phyloP scores from a whole-genome alignment of 2,329 filamentous ascomycete species.

The Trichoderma sp. region DNA sequence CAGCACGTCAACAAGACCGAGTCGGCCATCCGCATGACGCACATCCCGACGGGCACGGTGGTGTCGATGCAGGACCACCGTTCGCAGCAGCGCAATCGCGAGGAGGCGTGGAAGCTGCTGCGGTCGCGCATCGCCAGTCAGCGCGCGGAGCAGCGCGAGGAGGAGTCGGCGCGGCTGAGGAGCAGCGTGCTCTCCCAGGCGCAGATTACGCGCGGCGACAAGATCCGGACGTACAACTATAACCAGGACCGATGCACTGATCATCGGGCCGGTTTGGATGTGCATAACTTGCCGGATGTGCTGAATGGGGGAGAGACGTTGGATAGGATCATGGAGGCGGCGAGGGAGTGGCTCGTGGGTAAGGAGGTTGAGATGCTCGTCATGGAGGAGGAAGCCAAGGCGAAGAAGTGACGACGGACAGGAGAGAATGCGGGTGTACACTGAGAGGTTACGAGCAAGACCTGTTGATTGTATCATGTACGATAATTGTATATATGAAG shows the following conservation, averaged over 20 bases:
- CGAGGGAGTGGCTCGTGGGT: slow-evolving; percentile 73
- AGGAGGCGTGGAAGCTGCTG: slow-evolving; percentile 82
- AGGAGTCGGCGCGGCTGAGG: slow-evolving; percentile 72
- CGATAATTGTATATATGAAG: slow-evolving; percentile 7
- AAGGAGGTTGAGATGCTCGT: slow-evolving; percentile 73
- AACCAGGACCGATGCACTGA: slow-evolving; percentile 79
- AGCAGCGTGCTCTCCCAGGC: slow-evolving; percentile 78
- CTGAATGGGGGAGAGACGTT: slow-evolving; percentile 72
- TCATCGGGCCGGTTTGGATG: slow-evolving; percentile 77
- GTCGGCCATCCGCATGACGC: slow-evolving; percentile 89
- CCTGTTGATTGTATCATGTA: neutral
- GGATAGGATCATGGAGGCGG: slow-evolving; percentile 75
- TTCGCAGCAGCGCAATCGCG: slow-evolving; percentile 86
- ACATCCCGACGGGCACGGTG: slow-evolving; percentile 81
- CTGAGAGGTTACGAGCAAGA: neutral
- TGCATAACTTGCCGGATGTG: slow-evolving; percentile 80
- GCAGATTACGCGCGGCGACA: slow-evolving; percentile 86
- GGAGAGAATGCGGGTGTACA: neutral
- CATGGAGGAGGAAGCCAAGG: slow-evolving; percentile 58
- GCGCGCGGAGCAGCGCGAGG: slow-evolving; percentile 79
- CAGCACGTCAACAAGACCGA: slow-evolving; percentile 99
- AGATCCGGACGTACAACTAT: slow-evolving; percentile 90
- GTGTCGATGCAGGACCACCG: slow-evolving; percentile 92
- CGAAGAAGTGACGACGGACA: slow-evolving; percentile 23
- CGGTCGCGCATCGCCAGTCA: slow-evolving; percentile 79